Evolutionary conservation across 2,329 filamentous ascomycete species (phyloP).

Genomic region (Talaromyces sp.): DNA sequence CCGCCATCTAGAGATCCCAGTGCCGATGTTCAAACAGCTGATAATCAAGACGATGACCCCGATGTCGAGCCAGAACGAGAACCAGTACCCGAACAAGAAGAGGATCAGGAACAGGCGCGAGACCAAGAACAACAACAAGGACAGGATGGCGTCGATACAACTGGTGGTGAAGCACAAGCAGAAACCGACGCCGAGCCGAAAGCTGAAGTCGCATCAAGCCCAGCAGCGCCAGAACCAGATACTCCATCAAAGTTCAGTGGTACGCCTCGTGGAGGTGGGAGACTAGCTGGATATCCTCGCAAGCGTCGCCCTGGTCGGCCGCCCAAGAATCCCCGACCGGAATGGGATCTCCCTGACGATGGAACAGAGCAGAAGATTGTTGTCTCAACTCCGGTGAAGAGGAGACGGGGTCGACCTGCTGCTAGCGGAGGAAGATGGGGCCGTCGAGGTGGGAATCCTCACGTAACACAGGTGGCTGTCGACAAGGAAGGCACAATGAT

Average conservation of each 20-base stretch:
- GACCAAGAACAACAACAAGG: constrained; percentile 33
- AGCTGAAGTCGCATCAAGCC: constrained; percentile 36
- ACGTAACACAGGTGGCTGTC: constrained; percentile 78
- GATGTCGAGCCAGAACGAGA: constrained; percentile 36
- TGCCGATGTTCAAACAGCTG: constrained; percentile 35
- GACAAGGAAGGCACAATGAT: constrained; percentile 93
- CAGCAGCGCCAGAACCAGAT: constrained; percentile 41
- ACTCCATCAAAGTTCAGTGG: constrained; percentile 45
- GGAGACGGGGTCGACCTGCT: constrained; percentile 58
- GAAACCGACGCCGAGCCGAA: constrained; percentile 42
- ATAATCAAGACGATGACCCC: constrained; percentile 32
- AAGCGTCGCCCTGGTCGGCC: constrained; percentile 78
- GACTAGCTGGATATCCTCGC: constrained; percentile 61
- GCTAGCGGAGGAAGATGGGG: constrained; percentile 67
- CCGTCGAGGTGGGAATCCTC: constrained; percentile 69
- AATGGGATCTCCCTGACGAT: constrained; percentile 65
- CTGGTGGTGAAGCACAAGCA: constrained; percentile 30
- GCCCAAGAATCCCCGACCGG: constrained; percentile 78
- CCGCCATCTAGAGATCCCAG: constrained; percentile 35
- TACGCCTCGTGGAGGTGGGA: constrained; percentile 52
- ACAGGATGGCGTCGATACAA: constrained; percentile 35
- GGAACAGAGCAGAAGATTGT: constrained; percentile 45
- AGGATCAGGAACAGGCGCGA: not conserved
- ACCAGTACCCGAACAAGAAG: constrained; percentile 46
- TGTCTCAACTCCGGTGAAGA: constrained; percentile 52